Evolutionary conservation across 441 rosid species (phyloP).

Genomic region (Populus hybrid): DNA sequence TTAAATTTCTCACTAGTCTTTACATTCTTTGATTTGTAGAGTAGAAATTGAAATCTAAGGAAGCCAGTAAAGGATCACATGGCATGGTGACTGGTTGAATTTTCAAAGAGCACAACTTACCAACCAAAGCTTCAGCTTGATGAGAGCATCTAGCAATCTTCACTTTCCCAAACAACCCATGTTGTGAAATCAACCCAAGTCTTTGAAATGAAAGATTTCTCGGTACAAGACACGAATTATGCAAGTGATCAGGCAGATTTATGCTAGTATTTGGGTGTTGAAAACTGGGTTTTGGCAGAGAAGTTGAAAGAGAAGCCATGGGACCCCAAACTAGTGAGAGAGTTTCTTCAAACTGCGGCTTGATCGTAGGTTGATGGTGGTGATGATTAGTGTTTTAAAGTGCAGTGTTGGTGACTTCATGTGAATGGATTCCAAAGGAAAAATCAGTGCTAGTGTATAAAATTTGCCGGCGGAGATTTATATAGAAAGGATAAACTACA

Average conservation of each 20-base stretch:
- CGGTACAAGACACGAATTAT: background rate
- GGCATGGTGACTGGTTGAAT: too few species aligned
- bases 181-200: conserved; percentile 10
- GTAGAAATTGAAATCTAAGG: background rate
- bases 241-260: background rate
- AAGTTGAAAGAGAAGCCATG: conserved; percentile 36
- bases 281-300: conserved; percentile 20
- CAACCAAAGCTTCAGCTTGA: too few species aligned
- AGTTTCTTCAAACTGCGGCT: too few species aligned
- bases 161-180: conserved; percentile 21
- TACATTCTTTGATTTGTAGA: background rate
- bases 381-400: background rate
- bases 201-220: conserved; percentile 12
- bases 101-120: too few species aligned
- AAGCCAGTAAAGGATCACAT: background rate
- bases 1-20: background rate
- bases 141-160: conserved; percentile 29
- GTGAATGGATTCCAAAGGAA: too few species aligned
- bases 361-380: too few species aligned
- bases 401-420: too few species aligned
- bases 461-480: too few species aligned
- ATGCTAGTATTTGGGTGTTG: conserved; percentile 16
- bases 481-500: too few species aligned
- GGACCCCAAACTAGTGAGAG: background rate
- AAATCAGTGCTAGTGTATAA: too few species aligned